Evolutionary conservation across 2,329 filamentous ascomycete species (phyloP).

Genomic region (Phyllosticta ampelicida): DNA sequence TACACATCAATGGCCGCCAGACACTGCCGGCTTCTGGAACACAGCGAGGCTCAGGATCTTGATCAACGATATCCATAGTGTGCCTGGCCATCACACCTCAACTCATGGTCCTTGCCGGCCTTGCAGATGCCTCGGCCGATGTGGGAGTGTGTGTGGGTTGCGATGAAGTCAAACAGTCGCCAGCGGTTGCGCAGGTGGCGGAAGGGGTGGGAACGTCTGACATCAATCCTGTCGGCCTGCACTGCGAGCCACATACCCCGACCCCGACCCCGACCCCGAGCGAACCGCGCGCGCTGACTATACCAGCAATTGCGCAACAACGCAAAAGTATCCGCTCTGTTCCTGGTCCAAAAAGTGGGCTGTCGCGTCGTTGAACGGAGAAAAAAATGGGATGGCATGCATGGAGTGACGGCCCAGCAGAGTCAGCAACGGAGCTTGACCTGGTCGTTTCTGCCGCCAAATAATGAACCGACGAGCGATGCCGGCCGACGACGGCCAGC

Average conservation of each 20-base stretch:
- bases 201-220: background rate
- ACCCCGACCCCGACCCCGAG: no score
- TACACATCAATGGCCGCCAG: no score
- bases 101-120: no score
- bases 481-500: no score
- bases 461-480: background rate
- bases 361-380: background rate
- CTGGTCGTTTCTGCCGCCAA: background rate
- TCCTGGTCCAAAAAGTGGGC: background rate
- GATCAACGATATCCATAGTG: no score
- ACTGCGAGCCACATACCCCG: background rate
- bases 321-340: background rate
- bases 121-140: background rate
- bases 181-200: background rate
- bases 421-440: background rate
- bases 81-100: no score
- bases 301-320: background rate
- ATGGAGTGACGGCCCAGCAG: background rate
- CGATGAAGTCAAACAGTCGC: background rate
- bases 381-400: background rate
- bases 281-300: background rate
- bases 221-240: background rate
- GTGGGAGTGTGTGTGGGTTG: background rate
- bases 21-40: no score
- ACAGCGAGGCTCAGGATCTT: no score